Conservation (phyloP, 129 eudicot species). For the Artemisia tridentata region DNA sequence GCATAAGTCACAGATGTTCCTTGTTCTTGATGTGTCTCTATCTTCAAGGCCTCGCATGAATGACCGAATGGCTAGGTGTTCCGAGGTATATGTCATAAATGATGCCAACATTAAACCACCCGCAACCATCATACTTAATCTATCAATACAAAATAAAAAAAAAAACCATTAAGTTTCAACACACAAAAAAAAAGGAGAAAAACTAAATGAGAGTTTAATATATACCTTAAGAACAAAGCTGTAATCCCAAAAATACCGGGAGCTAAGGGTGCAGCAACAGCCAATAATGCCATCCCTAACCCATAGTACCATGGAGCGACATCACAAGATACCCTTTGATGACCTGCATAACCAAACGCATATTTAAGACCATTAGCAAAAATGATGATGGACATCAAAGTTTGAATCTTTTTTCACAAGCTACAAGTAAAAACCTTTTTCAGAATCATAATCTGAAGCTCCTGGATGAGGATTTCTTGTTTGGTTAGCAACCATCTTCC, state of each 20-base stretch:
- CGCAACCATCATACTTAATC: slow-evolving; percentile 79
- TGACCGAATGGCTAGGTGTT: slow-evolving; percentile 71
- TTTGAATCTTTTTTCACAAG: neutral
- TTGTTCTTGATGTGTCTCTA: slow-evolving; percentile 58
- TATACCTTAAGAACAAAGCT: slow-evolving; percentile 75
- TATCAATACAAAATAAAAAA: slow-evolving; percentile 26
- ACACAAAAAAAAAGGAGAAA: neutral
- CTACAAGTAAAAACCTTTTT: slow-evolving; percentile 57
- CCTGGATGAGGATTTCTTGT: slow-evolving; percentile 48
- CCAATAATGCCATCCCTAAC: slow-evolving; percentile 69
- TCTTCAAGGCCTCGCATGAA: slow-evolving; percentile 73
- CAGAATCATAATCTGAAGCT: slow-evolving; percentile 65
- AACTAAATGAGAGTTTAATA: neutral
- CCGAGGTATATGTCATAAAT: slow-evolving; percentile 81
- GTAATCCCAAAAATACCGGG: slow-evolving; percentile 74
- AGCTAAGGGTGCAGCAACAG: slow-evolving; percentile 61
- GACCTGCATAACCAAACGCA: slow-evolving; percentile 53
- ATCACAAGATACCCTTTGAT: slow-evolving; percentile 67
- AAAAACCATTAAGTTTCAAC: slow-evolving; percentile 2
- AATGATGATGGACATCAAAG: neutral
- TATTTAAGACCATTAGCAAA: neutral
- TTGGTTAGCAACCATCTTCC: slow-evolving; percentile 58
- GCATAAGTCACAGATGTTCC: slow-evolving; percentile 58
- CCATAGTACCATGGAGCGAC: slow-evolving; percentile 72
- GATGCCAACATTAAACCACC: slow-evolving; percentile 78